A percentile compares a stretch with the other conserved stretches of the same genome.
Evolutionary conservation across 805 yeast genomes (phyloP).

Genomic region (Yarrowia divulgata): DNA sequence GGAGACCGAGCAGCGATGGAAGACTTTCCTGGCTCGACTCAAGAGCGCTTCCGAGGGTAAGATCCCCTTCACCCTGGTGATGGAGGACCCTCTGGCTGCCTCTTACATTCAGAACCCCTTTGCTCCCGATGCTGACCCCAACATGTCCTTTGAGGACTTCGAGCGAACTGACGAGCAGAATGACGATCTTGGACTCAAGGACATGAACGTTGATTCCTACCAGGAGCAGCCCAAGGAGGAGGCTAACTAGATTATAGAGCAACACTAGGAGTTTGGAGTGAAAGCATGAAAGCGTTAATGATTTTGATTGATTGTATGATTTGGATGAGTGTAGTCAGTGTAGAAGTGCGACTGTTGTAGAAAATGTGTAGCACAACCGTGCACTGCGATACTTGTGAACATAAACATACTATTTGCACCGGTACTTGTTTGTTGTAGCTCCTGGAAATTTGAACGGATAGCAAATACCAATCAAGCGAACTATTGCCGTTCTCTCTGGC

Average conservation of each 20-base stretch:
- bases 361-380: too few species aligned
- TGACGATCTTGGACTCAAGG: constrained; percentile 83
- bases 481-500: too few species aligned
- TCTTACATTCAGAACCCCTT: constrained; percentile 97
- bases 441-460: too few species aligned
- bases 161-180: constrained; percentile 90
- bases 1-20: constrained; percentile 82
- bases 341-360: too few species aligned
- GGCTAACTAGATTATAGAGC: constrained; percentile 17
- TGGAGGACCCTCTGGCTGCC: constrained; percentile 96
- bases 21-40: constrained; percentile 71
- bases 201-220: constrained; percentile 49
- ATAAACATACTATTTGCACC: too few species aligned
- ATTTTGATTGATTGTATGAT: not conserved
- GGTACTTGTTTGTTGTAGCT: too few species aligned
- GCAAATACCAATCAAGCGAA: too few species aligned
- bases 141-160: constrained; percentile 88
- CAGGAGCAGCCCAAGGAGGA: constrained; percentile 18
- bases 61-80: constrained; percentile 77
- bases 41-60: constrained; percentile 84
- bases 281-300: constrained; percentile 1
- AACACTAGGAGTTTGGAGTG: constrained; percentile 11
- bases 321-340: not conserved
- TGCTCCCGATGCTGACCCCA: constrained; percentile 98
- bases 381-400: too few species aligned